Percentiles rank a stretch among this genome's conserved stretches.
Evolutionary conservation across 768 basidiomycete species (phyloP).

Genomic region (Phaeotremella skinneri): DNA sequence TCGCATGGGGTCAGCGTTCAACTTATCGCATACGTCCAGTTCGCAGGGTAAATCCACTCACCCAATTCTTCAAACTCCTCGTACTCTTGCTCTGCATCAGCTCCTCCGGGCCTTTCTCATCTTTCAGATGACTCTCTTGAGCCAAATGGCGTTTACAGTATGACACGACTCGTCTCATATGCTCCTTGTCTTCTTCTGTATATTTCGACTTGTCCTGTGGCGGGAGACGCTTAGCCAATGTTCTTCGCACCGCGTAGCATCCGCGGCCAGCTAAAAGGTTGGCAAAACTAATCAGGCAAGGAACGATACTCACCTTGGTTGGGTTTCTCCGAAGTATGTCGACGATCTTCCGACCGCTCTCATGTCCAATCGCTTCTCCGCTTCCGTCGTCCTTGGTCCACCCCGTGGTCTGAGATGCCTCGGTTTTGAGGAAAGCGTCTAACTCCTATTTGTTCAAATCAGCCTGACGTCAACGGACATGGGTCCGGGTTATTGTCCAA

Average conservation of each 20-base stretch:
- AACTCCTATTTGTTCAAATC: conserved; percentile 44
- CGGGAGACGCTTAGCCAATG: background rate
- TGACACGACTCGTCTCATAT: conserved; percentile 51
- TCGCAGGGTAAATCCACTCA: conserved; percentile 13
- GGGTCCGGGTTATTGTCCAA: conserved; percentile 1
- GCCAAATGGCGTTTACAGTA: conserved; percentile 53
- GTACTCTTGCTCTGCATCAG: conserved; percentile 49
- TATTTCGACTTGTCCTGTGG: conserved; percentile 44
- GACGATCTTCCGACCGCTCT: conserved; percentile 51
- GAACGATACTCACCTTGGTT: conserved; percentile 36
- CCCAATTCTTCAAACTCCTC: conserved; percentile 50
- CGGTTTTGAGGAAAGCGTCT: conserved; percentile 51
- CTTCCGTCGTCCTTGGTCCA: conserved; percentile 46
- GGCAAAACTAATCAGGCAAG: background rate
- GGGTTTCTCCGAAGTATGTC: conserved; percentile 53
- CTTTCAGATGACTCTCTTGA: conserved; percentile 57
- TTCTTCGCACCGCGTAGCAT: conserved; percentile 4
- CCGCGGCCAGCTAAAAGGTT: background rate
- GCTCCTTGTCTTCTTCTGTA: conserved; percentile 53
- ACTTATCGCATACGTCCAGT: conserved; percentile 1
- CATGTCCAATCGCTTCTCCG: conserved; percentile 50
- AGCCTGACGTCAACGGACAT: background rate
- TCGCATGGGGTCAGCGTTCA: background rate
- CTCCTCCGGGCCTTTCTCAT: conserved; percentile 70
- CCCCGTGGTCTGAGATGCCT: conserved; percentile 43